These are phyloP conservation scores for Apophysomyces trapeziformis DNA, from an alignment of 371 early-diverging fungal species.

Conservation along the genomic window DNA sequence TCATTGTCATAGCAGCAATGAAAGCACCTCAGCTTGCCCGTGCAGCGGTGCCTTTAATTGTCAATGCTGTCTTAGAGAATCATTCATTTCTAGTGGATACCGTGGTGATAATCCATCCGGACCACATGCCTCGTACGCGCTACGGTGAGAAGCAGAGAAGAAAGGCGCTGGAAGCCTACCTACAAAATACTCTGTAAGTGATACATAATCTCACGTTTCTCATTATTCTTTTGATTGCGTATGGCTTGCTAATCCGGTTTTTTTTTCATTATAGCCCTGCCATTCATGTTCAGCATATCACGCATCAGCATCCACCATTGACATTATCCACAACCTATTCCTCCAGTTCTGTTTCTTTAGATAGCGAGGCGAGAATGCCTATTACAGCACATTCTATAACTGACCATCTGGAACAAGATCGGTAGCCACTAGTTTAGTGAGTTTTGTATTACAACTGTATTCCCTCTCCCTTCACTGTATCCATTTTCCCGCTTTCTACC, in stretches of 20 bases:
- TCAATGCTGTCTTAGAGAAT: constrained; percentile 69
- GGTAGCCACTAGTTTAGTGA: not conserved
- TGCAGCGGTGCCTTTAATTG: constrained; percentile 57
- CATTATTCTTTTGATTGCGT: too few relatives aligned
- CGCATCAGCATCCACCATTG: not conserved
- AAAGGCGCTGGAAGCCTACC: constrained; percentile 38
- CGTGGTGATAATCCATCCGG: constrained; percentile 64
- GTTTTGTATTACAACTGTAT: not conserved
- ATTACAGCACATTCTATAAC: too few relatives aligned
- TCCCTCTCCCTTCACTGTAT: not conserved
- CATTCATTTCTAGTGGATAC: constrained; percentile 74
- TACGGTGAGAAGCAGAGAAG: constrained; percentile 58
- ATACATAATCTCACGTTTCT: not conserved
- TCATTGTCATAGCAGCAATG: constrained; percentile 50
- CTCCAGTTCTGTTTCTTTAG: not conserved
- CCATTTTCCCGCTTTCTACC: constrained; percentile 2
- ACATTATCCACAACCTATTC: not conserved
- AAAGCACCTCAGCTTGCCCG: constrained; percentile 40
- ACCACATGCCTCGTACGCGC: constrained; percentile 60
- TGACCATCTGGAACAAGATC: too few relatives aligned
- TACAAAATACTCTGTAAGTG: constrained; percentile 30
- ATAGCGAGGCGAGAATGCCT: too few relatives aligned
- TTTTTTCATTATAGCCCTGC: not conserved
- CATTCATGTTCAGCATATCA: constrained; percentile 4
- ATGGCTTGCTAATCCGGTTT: not conserved